Conservation (phyloP, 192 early-diverging fungal genomes). For the Geranomyces michiganensis region DNA sequence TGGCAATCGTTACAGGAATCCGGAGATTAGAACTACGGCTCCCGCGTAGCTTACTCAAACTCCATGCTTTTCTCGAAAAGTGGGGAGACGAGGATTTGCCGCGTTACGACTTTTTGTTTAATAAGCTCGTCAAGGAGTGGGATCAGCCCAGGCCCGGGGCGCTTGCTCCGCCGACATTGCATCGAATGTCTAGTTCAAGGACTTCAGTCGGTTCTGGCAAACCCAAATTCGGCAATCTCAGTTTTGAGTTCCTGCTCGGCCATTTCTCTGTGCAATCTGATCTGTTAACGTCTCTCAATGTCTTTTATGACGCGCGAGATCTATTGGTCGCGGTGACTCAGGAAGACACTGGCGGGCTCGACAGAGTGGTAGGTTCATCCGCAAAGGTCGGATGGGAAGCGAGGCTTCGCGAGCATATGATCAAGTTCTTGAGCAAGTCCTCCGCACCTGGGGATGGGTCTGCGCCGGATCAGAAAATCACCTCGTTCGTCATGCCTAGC, state of each 20-base stretch:
- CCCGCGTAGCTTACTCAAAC: constrained; percentile 66
- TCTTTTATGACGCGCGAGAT: constrained; percentile 60
- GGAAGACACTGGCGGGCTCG: constrained; percentile 2
- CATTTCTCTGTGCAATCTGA: constrained; percentile 62
- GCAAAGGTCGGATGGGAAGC: constrained; percentile 29
- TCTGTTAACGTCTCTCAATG: constrained; percentile 64
- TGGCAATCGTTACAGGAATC: constrained; percentile 13
- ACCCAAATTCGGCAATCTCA: constrained; percentile 1
- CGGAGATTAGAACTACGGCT: constrained; percentile 30
- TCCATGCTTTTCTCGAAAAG: constrained; percentile 75
- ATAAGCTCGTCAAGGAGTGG: constrained; percentile 69
- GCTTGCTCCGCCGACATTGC: not conserved
- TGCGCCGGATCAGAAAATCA: constrained; percentile 33
- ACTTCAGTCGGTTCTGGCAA: not conserved
- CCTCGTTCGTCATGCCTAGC: constrained; percentile 58
- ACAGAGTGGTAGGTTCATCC: not conserved
- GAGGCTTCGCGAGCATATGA: constrained; percentile 55
- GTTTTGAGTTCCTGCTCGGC: constrained; percentile 62
- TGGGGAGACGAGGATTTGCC: constrained; percentile 66
- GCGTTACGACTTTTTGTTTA: constrained; percentile 71
- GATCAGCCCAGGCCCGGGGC: constrained; percentile 36
- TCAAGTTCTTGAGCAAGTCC: constrained; percentile 53
- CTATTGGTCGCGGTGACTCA: constrained; percentile 57
- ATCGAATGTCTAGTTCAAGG: not conserved
- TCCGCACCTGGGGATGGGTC: not conserved